Evolutionary conservation across 805 yeast genomes (phyloP).

Genomic region (Metschnikowia lochheadii): DNA sequence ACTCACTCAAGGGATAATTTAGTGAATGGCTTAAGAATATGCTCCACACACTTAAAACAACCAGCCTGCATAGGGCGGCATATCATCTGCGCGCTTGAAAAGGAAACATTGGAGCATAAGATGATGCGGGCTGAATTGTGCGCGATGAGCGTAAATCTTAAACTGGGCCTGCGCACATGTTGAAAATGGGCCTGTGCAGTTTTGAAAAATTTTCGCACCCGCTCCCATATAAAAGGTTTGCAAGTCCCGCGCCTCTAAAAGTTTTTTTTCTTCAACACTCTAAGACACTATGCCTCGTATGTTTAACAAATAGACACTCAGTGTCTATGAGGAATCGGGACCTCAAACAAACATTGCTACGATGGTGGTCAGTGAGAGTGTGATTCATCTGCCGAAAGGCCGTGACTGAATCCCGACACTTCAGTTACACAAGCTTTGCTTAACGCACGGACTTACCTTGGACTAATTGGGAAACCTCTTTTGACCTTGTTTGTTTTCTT

Average conservation of each 20-base stretch:
- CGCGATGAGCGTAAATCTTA: slow-evolving; percentile 1
- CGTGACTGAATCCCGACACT: slow-evolving; percentile 88
- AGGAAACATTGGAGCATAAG: neutral
- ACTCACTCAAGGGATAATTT: neutral
- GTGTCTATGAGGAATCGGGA: slow-evolving; percentile 61
- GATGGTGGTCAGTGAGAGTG: slow-evolving; percentile 5
- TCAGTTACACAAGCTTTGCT: slow-evolving; percentile 46
- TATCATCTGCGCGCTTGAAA: neutral
- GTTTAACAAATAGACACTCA: slow-evolving; percentile 26
- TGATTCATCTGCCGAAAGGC: slow-evolving; percentile 19
- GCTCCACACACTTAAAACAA: neutral
- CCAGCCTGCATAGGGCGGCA: neutral
- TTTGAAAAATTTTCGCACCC: slow-evolving; percentile 10
- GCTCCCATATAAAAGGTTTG: slow-evolving; percentile 3
- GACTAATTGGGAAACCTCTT: neutral
- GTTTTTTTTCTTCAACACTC: slow-evolving; percentile 5
- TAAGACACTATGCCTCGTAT: slow-evolving; percentile 60
- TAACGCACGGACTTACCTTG: neutral
- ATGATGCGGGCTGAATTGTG: slow-evolving; percentile 1
- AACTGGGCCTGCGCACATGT: slow-evolving; percentile 1
- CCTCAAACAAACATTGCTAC: slow-evolving; percentile 41
- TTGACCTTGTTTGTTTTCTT: neutral
- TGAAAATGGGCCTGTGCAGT: slow-evolving; percentile 2
- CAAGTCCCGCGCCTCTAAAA: neutral
- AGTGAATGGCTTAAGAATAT: neutral